phyloP scores from a whole-genome alignment of 2,329 filamentous ascomycete genomes.

The Aspergillus spinulosporus region DNA sequence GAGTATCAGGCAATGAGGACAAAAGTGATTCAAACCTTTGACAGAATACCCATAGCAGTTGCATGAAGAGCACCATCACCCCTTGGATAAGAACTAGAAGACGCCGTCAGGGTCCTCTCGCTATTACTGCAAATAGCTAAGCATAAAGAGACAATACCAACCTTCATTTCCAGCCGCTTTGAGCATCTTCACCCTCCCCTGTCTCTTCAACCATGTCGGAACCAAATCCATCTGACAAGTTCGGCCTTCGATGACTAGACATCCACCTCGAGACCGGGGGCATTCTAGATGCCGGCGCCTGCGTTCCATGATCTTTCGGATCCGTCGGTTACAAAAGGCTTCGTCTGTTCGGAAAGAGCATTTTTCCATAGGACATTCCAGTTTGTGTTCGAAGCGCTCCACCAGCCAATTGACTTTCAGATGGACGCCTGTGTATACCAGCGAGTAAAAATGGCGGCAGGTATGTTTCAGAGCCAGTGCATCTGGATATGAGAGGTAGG shows the following conservation, averaged over 20 bases:
- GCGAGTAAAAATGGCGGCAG: conserved; percentile 61
- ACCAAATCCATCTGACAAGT: conserved; percentile 35
- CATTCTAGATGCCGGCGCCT: conserved; percentile 45
- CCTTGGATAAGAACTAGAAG: conserved; percentile 20
- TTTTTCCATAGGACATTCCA: conserved; percentile 63
- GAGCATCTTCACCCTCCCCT: conserved; percentile 19
- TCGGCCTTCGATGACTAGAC: conserved; percentile 39
- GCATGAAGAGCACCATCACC: conserved; percentile 19
- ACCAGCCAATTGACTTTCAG: conserved; percentile 71
- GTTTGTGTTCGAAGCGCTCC: conserved; percentile 61
- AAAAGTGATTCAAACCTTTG: conserved; percentile 11
- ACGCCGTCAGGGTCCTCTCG: neutral
- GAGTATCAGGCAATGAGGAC: neutral
- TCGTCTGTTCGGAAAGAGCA: conserved; percentile 46
- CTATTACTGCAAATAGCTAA: neutral
- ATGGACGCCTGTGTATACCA: conserved; percentile 65
- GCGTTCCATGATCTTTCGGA: conserved; percentile 44
- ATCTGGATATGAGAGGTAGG: conserved; percentile 66
- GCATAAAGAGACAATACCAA: conserved; percentile 18
- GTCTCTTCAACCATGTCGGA: conserved; percentile 31
- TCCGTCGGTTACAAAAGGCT: conserved; percentile 43
- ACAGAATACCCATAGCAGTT: conserved; percentile 18
- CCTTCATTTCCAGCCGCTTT: conserved; percentile 31
- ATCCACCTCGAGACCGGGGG: conserved; percentile 31
- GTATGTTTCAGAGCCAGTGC: conserved; percentile 70